Conservation (phyloP, 306 rosid genomes). For the Pterocarpus santalinus region DNA sequence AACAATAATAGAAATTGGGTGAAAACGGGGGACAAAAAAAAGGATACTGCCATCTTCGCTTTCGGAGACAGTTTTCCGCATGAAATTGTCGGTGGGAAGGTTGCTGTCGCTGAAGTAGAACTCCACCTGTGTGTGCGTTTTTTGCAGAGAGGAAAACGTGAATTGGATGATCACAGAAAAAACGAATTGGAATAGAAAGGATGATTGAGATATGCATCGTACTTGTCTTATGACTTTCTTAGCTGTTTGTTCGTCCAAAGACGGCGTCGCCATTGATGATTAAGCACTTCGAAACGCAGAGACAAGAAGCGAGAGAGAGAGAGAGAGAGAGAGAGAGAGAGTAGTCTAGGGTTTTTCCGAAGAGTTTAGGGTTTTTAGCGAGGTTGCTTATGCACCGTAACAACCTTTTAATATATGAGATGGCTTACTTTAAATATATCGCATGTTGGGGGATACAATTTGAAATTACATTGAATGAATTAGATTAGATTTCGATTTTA, state of each 20-base stretch:
- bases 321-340: neutral
- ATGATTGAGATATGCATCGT: neutral
- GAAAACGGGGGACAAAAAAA: neutral
- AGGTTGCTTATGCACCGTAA: no score
- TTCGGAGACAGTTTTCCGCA: constrained; percentile 66
- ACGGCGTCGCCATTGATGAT: constrained; percentile 64
- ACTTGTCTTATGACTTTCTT: constrained; percentile 92
- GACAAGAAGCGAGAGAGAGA: neutral
- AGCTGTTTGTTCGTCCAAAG: constrained; percentile 73
- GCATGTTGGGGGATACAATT: no score
- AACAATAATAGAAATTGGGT: neutral
- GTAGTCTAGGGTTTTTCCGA: constrained; percentile 54
- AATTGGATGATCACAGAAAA: neutral
- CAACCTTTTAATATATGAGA: neutral
- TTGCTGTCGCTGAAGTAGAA: constrained; percentile 95
- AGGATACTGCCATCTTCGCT: constrained; percentile 91
- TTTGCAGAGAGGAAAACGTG: neutral
- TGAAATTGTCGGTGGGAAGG: constrained; percentile 79
- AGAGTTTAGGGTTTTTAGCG: constrained; percentile 19
- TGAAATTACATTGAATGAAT: no score
- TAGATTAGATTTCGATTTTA: no score
- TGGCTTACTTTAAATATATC: no score
- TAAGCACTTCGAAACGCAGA: neutral
- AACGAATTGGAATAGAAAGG: neutral
- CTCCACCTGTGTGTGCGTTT: constrained; percentile 61